These are phyloP conservation scores for Buddleja alternifolia DNA, from an alignment of 257 asterid genomes.

Conservation along the genomic window DNA sequence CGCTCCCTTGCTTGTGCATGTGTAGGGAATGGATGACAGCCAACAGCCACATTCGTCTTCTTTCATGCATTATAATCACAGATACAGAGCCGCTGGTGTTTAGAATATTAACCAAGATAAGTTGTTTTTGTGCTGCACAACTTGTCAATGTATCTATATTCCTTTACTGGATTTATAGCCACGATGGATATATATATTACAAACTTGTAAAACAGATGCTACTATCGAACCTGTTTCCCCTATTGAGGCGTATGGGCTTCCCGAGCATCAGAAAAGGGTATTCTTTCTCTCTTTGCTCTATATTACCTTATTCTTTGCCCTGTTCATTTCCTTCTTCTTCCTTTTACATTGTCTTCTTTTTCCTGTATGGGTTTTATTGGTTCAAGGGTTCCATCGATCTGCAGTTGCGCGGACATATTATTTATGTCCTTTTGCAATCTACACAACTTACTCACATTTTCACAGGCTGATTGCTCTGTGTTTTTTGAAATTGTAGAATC, in stretches of 20 bases:
- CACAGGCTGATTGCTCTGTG: constrained; percentile 17
- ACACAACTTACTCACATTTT: no score
- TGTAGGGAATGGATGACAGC: constrained; percentile 55
- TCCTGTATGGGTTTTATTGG: background rate
- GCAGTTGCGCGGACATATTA: background rate
- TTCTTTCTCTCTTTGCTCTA: constrained; percentile 16
- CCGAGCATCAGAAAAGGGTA: constrained; percentile 28
- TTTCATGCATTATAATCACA: constrained; percentile 49
- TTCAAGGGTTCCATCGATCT: background rate
- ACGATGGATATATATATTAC: constrained; percentile 8
- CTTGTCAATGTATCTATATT: constrained; percentile 2
- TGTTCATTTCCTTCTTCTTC: background rate
- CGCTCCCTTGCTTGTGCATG: constrained; percentile 33
- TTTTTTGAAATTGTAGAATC: constrained; percentile 26
- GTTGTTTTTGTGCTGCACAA: constrained; percentile 16
- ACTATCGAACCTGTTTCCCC: constrained; percentile 16
- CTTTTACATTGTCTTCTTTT: background rate
- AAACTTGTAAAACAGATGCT: constrained; percentile 3
- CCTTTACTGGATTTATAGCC: constrained; percentile 17
- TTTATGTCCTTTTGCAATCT: background rate
- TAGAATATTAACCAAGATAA: constrained; percentile 25
- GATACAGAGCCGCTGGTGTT: constrained; percentile 59
- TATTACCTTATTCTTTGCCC: background rate
- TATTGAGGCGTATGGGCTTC: constrained; percentile 20
- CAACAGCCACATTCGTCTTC: constrained; percentile 53